Conservation (phyloP, 2,329 filamentous ascomycete genomes). For the Ophiocordyceps camponoti-leonardi region DNA sequence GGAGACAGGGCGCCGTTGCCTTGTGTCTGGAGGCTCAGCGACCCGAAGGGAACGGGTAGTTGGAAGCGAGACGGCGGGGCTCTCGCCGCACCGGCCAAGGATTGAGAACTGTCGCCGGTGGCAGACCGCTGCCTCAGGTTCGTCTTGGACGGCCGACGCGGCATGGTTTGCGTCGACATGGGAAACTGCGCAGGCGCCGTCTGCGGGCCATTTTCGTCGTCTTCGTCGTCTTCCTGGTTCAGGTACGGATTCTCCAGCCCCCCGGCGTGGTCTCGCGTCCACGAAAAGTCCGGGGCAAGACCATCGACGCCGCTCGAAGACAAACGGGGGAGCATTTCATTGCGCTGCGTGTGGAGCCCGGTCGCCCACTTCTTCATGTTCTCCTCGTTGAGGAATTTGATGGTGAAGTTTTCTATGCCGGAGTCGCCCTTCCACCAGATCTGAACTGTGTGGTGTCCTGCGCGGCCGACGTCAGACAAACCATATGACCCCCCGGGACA, state of each 20-base stretch:
- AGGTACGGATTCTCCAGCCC: constrained; percentile 71
- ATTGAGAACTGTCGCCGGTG: constrained; percentile 52
- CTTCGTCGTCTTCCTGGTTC: constrained; percentile 44
- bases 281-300: constrained; percentile 58
- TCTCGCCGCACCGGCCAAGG: constrained; percentile 36
- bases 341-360: constrained; percentile 62
- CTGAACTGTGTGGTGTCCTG: constrained; percentile 85
- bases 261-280: constrained; percentile 50
- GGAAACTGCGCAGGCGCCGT: constrained; percentile 19
- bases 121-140: constrained; percentile 62
- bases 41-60: constrained; percentile 34
- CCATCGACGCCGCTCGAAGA: constrained; percentile 25
- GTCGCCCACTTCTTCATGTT: constrained; percentile 82
- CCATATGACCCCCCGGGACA: too few species aligned
- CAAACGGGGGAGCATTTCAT: constrained; percentile 35
- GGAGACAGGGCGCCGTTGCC: constrained; percentile 36
- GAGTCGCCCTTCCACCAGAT: constrained; percentile 98
- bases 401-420: constrained; percentile 88
- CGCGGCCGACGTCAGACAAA: neutral
- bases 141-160: constrained; percentile 42
- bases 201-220: constrained; percentile 30
- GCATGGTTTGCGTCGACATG: constrained; percentile 12
- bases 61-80: constrained; percentile 58
- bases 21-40: constrained; percentile 54
- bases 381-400: constrained; percentile 84